phyloP scores from a whole-genome alignment of 2,329 filamentous ascomycete species.

The Fusarium humuli region DNA sequence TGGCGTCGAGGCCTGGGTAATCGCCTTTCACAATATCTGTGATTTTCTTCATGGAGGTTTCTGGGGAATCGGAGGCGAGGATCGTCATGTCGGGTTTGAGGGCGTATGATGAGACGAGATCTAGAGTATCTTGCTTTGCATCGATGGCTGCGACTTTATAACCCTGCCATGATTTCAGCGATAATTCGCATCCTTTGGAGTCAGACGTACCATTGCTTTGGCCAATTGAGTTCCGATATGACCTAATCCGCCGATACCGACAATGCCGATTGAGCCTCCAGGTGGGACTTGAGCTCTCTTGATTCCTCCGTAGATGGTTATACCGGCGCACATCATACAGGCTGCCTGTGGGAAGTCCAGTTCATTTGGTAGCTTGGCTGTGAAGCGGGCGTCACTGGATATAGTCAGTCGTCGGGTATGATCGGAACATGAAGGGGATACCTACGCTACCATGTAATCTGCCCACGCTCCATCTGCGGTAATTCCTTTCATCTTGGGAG shows the following conservation, averaged over 20 bases:
- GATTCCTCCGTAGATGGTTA: background rate
- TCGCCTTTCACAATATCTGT: rapidly evolving
- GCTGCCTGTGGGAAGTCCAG: background rate
- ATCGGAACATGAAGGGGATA: background rate
- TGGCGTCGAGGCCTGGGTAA: slow-evolving; percentile 6
- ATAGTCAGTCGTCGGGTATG: background rate
- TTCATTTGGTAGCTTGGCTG: background rate
- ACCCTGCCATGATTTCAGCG: background rate
- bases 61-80: background rate
- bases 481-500: slow-evolving; percentile 1
- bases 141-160: slow-evolving; percentile 19
- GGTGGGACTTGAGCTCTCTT: slow-evolving; percentile 4
- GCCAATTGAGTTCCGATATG: slow-evolving; percentile 8
- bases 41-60: background rate
- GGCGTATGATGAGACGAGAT: slow-evolving; percentile 2
- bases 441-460: slow-evolving; percentile 18
- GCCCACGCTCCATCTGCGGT: slow-evolving; percentile 13
- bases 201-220: slow-evolving; percentile 4
- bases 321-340: slow-evolving; percentile 8
- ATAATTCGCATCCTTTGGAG: rapidly evolving
- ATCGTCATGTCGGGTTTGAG: slow-evolving; percentile 9
- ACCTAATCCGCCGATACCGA: slow-evolving; percentile 5
- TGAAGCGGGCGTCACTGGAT: background rate
- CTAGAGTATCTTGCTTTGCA: background rate
- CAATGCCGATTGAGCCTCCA: slow-evolving; percentile 7